phyloP scores from a whole-genome alignment of 768 basidiomycete genomes.

The Amanita rubescens region DNA sequence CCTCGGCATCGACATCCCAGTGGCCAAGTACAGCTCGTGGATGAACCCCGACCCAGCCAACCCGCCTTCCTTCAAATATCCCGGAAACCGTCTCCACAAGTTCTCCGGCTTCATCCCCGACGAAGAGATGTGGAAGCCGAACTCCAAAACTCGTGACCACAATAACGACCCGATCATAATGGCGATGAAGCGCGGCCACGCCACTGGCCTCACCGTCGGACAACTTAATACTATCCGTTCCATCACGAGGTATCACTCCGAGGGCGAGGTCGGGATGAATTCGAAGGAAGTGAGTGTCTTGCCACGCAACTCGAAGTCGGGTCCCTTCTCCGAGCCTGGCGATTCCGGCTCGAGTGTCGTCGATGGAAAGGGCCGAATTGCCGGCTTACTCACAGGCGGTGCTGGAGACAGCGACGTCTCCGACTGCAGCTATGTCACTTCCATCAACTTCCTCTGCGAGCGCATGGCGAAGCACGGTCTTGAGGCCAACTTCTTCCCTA shows the following conservation, averaged over 20 bases:
- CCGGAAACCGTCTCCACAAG: slow-evolving; percentile 19
- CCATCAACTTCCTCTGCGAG: slow-evolving; percentile 20
- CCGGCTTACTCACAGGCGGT: slow-evolving; percentile 28
- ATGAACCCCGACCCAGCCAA: slow-evolving; percentile 12
- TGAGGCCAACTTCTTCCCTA: slow-evolving; percentile 1
- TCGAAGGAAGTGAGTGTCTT: slow-evolving; percentile 21
- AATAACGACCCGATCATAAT: slow-evolving; percentile 20
- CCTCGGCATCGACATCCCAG: slow-evolving; percentile 17
- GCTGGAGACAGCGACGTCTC: slow-evolving; percentile 13
- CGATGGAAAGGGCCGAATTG: slow-evolving; percentile 24
- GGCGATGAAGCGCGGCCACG: slow-evolving; percentile 27
- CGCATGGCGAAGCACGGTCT: too few relatives aligned
- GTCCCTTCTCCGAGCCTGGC: slow-evolving; percentile 27
- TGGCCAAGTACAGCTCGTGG: slow-evolving; percentile 8
- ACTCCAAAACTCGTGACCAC: slow-evolving; percentile 11
- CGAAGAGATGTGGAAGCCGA: slow-evolving; percentile 21
- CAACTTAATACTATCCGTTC: slow-evolving; percentile 20
- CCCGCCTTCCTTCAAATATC: slow-evolving; percentile 20
- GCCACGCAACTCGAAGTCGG: slow-evolving; percentile 19
- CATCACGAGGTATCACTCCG: slow-evolving; percentile 15
- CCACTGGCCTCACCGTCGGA: slow-evolving; percentile 24
- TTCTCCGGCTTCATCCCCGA: slow-evolving; percentile 21
- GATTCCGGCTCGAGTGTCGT: slow-evolving; percentile 33
- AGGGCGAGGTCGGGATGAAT: slow-evolving; percentile 16
- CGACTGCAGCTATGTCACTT: slow-evolving; percentile 31